Conservation (phyloP, 2,329 filamentous ascomycete genomes). For the Cryphonectria naterciae region DNA sequence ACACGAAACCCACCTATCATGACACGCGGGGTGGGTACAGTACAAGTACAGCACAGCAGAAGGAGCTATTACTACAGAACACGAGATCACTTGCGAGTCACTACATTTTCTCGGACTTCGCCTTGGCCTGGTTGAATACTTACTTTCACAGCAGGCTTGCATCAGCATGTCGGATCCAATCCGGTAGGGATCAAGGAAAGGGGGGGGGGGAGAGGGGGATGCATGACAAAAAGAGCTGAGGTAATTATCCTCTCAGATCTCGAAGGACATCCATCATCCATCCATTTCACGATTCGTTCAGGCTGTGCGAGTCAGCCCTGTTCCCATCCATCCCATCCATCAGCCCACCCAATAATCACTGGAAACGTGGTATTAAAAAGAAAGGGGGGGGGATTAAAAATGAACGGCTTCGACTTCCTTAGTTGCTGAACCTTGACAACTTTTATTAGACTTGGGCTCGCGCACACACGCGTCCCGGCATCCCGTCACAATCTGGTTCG, state of each 20-base stretch:
- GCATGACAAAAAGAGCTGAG: background rate
- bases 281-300: background rate
- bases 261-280: background rate
- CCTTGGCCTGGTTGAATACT: background rate
- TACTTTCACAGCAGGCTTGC: background rate
- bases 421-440: background rate
- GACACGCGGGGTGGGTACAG: background rate
- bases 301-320: slow-evolving; percentile 3
- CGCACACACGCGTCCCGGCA: background rate
- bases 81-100: background rate
- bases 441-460: background rate
- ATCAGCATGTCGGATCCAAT: background rate
- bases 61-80: background rate
- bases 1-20: background rate
- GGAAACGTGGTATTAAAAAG: background rate
- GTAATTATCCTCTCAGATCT: slow-evolving; percentile 13
- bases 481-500: slow-evolving; percentile 26
- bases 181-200: background rate
- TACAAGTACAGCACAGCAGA: background rate
- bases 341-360: background rate
- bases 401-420: background rate
- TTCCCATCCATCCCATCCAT: background rate
- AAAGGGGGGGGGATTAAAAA: no score
- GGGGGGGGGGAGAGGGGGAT: no score
- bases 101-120: slow-evolving; percentile 8